A percentile compares a stretch with the other conserved stretches of the same genome.
Conservation (phyloP, 768 basidiomycete species). For the Brasilioporus rufonigricans region DNA sequence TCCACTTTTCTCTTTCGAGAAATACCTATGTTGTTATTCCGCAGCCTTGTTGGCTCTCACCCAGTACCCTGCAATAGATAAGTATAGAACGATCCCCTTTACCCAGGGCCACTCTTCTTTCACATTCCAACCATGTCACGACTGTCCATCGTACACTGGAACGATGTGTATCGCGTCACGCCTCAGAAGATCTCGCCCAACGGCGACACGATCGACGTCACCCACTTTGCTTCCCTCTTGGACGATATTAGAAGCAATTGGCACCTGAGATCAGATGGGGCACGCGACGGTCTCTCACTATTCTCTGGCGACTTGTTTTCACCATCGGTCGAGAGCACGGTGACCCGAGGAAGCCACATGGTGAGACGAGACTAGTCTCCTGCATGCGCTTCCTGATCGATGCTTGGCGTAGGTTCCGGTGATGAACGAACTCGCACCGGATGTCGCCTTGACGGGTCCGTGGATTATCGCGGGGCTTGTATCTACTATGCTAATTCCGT, state of each 20-base stretch:
- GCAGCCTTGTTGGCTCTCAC: background rate
- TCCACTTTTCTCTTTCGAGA: background rate
- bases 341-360: slow-evolving; percentile 91
- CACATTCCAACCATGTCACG: slow-evolving; percentile 31
- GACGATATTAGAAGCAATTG: slow-evolving; percentile 60
- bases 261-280: slow-evolving; percentile 45
- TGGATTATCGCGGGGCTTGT: background rate
- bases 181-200: slow-evolving; percentile 64
- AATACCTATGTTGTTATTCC: background rate
- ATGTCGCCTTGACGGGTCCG: slow-evolving; percentile 78
- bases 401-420: slow-evolving; percentile 65
- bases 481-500: slow-evolving; percentile 5
- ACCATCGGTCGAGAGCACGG: slow-evolving; percentile 81
- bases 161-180: slow-evolving; percentile 80
- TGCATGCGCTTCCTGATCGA: background rate
- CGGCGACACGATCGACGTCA: slow-evolving; percentile 74
- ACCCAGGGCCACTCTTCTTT: background rate
- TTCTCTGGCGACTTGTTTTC: slow-evolving; percentile 92
- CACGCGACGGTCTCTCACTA: slow-evolving; percentile 69
- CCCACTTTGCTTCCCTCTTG: slow-evolving; percentile 77
- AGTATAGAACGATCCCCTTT: background rate
- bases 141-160: slow-evolving; percentile 63
- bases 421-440: slow-evolving; percentile 76
- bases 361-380: slow-evolving; percentile 36
- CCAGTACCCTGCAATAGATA: background rate